A percentile compares a stretch with the other conserved stretches of the same genome.
These are phyloP conservation scores for Diaporthe citrichinensis DNA, from an alignment of 2,329 filamentous ascomycete species.

Conservation along the genomic window DNA sequence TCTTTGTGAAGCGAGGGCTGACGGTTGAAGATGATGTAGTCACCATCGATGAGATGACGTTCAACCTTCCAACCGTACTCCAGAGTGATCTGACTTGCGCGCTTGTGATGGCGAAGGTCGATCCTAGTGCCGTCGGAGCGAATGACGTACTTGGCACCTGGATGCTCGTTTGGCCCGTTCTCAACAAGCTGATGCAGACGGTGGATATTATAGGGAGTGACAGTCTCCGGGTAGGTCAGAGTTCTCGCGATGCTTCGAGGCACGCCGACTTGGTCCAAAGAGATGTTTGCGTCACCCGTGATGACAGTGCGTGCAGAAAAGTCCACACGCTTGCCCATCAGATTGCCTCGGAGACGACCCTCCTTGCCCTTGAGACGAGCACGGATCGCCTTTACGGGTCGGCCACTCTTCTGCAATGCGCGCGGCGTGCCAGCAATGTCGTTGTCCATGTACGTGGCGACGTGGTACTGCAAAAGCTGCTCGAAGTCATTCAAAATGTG, in stretches of 20 bases:
- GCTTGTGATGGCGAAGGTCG: slow-evolving; percentile 93
- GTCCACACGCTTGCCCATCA: slow-evolving; percentile 99
- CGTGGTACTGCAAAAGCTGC: slow-evolving; percentile 93
- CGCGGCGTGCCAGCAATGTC: slow-evolving; percentile 97
- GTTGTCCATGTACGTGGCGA: slow-evolving; percentile 99
- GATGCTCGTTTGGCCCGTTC: slow-evolving; percentile 95
- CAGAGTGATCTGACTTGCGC: slow-evolving; percentile 85
- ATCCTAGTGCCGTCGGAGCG: slow-evolving; percentile 94
- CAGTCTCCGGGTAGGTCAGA: slow-evolving; percentile 95
- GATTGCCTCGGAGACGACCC: slow-evolving; percentile 94
- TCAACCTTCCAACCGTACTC: slow-evolving; percentile 99
- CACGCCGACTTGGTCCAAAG: slow-evolving; percentile 96
- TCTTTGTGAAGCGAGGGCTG: slow-evolving; percentile 99
- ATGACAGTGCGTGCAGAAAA: slow-evolving; percentile 99
- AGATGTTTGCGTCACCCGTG: slow-evolving; percentile 97
- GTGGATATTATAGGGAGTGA: slow-evolving; percentile 97
- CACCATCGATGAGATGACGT: slow-evolving; percentile 93
- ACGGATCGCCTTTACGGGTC: slow-evolving; percentile 96
- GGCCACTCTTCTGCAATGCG: slow-evolving; percentile 95
- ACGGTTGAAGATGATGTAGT: slow-evolving; percentile 99
- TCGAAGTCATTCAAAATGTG: slow-evolving; percentile 95
- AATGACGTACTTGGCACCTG: slow-evolving; percentile 96
- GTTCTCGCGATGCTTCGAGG: slow-evolving; percentile 93
- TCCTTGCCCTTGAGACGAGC: slow-evolving; percentile 99
- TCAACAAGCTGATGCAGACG: slow-evolving; percentile 90